Evolutionary conservation across 768 basidiomycete species (phyloP), one percentile per base, ranked within the genome.

Genomic region (Trametes maxima): DNA sequence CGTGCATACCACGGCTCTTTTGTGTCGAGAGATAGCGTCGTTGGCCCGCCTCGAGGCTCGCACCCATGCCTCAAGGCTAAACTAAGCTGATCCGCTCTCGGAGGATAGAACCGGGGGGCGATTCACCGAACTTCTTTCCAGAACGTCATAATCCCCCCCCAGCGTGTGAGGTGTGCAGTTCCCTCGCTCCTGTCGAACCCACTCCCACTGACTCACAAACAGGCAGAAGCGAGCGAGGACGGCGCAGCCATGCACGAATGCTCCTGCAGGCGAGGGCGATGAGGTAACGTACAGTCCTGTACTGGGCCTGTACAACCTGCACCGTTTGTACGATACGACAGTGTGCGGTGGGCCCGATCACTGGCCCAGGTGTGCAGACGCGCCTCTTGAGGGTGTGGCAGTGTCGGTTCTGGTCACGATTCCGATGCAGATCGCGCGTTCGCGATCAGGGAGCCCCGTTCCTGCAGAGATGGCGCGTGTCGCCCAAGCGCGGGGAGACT

Each of bases 31-130:
- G 11, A 39, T 16, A 39, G 19, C 37, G 45, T 44, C 40, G 13
- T 19, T 50, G 24, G 49, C 44, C 42, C 35, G 54, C 60, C 60
- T 62, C 33, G 54, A 62, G 60, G 48, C 60, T 62, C 24, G 24
- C 21, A 51, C n/a, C 48, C 17, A 36, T 39, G 60, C 60, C 60
- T 62, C 54, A 42, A 55, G 60, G 54, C 45, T 25, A 13, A 43
- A 17, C 16, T 49, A 40, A 22, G 44, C 46, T 22, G 54, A 56
- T 56, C 57, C 40, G 49, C 19, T n/a, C 28, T 44, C 28, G 48
- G 47, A 50, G 48, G 35, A 24, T 13, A 22, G 57, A 21, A 51
- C 48, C 48, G 48, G 57, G 24, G 40, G n/a, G 28, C 40, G 25
- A 50, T 50, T 37, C 47, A 35, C 40, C 54, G 49, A 56, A 51